phyloP scores from a whole-genome alignment of 345 rosid species.

The Salix purpurea region DNA sequence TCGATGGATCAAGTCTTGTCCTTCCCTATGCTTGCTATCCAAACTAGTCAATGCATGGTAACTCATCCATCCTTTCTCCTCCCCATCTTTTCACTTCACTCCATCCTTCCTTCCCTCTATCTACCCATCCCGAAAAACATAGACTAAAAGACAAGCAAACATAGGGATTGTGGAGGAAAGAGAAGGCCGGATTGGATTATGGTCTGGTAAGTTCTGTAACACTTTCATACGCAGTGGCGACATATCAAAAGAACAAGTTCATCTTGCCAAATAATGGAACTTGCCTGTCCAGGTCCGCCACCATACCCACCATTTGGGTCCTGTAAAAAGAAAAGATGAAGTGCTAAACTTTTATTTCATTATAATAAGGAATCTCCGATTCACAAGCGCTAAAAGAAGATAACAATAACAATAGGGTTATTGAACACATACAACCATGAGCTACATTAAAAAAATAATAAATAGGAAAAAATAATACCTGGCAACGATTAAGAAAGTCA shows the following conservation, averaged over 20 bases:
- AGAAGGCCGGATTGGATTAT: neutral
- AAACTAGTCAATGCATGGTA: no score
- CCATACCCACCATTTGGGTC: slow-evolving; percentile 86
- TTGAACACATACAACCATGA: neutral
- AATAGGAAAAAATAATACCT: slow-evolving; percentile 39
- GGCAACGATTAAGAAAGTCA: slow-evolving; percentile 73
- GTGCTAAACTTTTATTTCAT: neutral
- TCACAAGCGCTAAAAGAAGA: neutral
- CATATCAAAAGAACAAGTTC: neutral
- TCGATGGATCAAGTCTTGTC: neutral
- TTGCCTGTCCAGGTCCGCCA: slow-evolving; percentile 99
- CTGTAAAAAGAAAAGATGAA: slow-evolving; percentile 28
- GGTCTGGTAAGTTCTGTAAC: neutral
- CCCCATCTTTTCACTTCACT: no score
- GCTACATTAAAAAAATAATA: neutral
- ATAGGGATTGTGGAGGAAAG: neutral
- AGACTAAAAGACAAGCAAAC: neutral
- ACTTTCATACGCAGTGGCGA: neutral
- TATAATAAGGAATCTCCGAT: neutral
- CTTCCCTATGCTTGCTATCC: neutral
- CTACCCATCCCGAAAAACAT: no score
- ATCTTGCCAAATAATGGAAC: slow-evolving; percentile 17
- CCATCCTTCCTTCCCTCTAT: no score
- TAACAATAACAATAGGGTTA: no score
- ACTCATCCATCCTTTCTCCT: no score